Percentiles rank a stretch among this genome's conserved stretches.
phyloP scores from a whole-genome alignment of 1,284 basidiomycete genomes.

The Cutaneotrichosporon arboriforme region DNA sequence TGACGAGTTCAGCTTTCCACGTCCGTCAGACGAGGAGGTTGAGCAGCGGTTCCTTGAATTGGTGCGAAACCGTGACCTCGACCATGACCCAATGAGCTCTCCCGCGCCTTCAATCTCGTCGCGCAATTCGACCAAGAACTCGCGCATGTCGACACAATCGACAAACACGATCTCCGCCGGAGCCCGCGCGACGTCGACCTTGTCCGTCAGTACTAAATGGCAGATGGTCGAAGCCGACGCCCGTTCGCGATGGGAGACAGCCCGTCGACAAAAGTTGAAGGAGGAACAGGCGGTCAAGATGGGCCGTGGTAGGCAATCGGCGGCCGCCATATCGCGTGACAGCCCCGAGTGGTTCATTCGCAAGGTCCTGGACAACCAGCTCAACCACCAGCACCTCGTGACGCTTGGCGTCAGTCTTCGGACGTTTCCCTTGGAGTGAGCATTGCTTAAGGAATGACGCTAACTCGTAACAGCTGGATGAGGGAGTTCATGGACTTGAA shows the following conservation, averaged over 20 bases:
- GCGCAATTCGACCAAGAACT: not conserved
- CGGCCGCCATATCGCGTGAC: conserved; percentile 51
- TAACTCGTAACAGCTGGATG: conserved; percentile 65
- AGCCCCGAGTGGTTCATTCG: conserved; percentile 62
- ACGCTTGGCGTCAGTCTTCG: conserved; percentile 54
- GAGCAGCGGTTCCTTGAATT: conserved; percentile 72
- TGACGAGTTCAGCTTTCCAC: conserved; percentile 22
- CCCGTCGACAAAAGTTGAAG: conserved; percentile 56
- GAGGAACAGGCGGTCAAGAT: conserved; percentile 54
- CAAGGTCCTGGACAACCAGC: conserved; percentile 35
- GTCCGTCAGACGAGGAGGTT: conserved; percentile 69
- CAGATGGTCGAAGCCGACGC: conserved; percentile 79
- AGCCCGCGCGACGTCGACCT: conserved; percentile 38
- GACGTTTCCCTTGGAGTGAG: conserved; percentile 71
- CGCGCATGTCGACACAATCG: conserved; percentile 10
- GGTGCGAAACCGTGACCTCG: conserved; percentile 61
- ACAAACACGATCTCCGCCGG: conserved; percentile 20
- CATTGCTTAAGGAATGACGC: not conserved
- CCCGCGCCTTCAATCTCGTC: conserved; percentile 32
- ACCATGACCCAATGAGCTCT: conserved; percentile 17
- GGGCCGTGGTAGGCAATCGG: conserved; percentile 51
- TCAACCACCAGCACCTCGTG: conserved; percentile 29
- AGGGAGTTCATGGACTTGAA: conserved; percentile 68
- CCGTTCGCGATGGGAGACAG: conserved; percentile 64
- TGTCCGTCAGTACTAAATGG: conserved; percentile 86